Base-by-base conservation (phyloP, 192 early-diverging fungal genomes). In the Thamnidium elegans region DNA sequence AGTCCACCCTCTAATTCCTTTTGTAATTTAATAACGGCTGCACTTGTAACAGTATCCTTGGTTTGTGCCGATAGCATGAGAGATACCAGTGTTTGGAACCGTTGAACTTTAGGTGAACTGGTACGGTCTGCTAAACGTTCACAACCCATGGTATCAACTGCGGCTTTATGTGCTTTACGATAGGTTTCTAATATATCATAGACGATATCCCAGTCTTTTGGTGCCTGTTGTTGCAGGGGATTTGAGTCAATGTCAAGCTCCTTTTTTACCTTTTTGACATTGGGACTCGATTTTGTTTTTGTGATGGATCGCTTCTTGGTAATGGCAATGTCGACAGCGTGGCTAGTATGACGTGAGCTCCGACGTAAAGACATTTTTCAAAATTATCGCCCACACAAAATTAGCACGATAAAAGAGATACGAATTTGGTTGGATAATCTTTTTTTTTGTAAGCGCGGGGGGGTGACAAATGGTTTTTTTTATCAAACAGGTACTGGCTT, bases 61-160 rank as follows among this genome's bases (percentile, higher is more conserved):
- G 96, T 97, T 76, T 95, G 93, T 19, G 94, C 92, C 9, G 94
- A 96, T 15, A 98, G 84, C 79, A 92, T 90, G 42, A 98, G 77
- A 1, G 95, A 80, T 14, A 93, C 78, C 1, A 98, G 75, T 9
- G 90, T 89, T 69, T 95, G 90, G 79, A 89, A 96, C 19, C 93
- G 86, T 47, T 75, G 84, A 1, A 44, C 39, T 36, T 58, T 44
- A 20, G 31, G 4, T 36, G 74, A 69, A 11, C 59, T 72, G 15
- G 61, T 69, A 31, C 63, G 58, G 20, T 86, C 80, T 11, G 84
- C 86, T 36, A 96, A 72, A 26, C 81, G 75, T 44, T 83, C 91
- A 76, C 94, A 97, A 1, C 94, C 94, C 70, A 94, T 89, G 1
- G 89, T 90, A 73, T 97, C 94, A 7, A 97, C 94, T 3, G 91